Evolutionary conservation across 164 flowering plant genomes (phyloP).

Genomic region (Annona cherimola): DNA sequence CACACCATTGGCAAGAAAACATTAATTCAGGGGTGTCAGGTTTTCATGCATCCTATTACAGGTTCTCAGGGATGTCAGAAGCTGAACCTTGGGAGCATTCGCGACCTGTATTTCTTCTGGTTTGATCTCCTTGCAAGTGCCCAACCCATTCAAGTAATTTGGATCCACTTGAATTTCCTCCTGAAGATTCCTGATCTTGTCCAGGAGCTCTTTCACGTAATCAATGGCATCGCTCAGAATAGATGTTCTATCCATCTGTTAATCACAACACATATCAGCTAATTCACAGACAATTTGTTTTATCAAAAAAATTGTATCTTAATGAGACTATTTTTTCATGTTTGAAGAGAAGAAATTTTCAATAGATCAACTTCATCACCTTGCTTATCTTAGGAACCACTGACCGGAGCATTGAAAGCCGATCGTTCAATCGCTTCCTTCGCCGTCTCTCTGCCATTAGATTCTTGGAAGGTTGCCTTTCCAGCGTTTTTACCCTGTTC

Average conservation of each 20-base stretch:
- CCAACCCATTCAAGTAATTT: slow-evolving; percentile 29
- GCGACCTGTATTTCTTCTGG: slow-evolving; percentile 52
- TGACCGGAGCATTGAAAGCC: slow-evolving; percentile 91
- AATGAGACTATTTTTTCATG: not conserved
- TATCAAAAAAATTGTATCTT: not conserved
- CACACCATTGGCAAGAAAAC: slow-evolving; percentile 1
- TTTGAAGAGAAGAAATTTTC: not conserved
- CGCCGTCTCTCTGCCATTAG: slow-evolving; percentile 94
- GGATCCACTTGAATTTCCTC: slow-evolving; percentile 40
- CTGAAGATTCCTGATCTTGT: slow-evolving; percentile 61
- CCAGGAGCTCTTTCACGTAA: slow-evolving; percentile 81
- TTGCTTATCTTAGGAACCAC: slow-evolving; percentile 95
- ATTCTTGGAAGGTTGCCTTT: slow-evolving; percentile 86
- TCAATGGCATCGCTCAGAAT: slow-evolving; percentile 91
- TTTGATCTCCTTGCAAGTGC: slow-evolving; percentile 46
- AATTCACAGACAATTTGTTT: not conserved
- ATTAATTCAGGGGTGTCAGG: not conserved
- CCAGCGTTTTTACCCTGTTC: slow-evolving; percentile 39
- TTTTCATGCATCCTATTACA: not conserved
- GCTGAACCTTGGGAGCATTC: slow-evolving; percentile 71
- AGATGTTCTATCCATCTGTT: slow-evolving; percentile 91
- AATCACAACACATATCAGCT: not conserved
- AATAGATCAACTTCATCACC: slow-evolving; percentile 31
- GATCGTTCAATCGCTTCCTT: slow-evolving; percentile 82
- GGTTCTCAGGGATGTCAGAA: not conserved